Conservation (phyloP, 1,284 basidiomycete genomes). For the Sporisorium scitamineum region DNA sequence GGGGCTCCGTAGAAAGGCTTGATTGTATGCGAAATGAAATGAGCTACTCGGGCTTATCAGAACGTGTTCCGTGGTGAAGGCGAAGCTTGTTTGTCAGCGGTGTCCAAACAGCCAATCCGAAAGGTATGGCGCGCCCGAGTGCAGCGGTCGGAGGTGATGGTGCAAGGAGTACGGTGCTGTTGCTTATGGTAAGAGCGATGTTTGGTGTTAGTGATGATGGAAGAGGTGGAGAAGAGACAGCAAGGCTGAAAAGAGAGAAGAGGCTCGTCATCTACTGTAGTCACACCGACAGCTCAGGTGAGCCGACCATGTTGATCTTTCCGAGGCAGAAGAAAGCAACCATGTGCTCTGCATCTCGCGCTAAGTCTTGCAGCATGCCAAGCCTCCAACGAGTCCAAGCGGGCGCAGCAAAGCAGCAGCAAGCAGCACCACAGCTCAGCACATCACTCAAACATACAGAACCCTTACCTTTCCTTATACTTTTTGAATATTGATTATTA, state of each 20-base stretch:
- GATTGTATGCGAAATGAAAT: constrained; percentile 3
- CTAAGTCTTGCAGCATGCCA: neutral
- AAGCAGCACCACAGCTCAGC: neutral
- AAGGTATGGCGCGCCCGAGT: neutral
- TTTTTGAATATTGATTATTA: too few relatives aligned
- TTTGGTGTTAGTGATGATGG: neutral
- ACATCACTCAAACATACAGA: neutral
- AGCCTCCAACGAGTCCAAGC: neutral
- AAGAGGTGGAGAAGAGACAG: neutral
- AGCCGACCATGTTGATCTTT: neutral
- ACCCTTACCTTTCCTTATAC: too few relatives aligned
- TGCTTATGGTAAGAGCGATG: neutral
- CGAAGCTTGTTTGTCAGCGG: neutral
- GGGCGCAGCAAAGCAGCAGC: neutral
- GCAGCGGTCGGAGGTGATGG: neutral
- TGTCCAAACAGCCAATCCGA: neutral
- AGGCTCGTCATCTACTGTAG: neutral
- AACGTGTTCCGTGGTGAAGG: neutral
- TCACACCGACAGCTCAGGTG: neutral
- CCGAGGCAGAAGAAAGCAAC: neutral
- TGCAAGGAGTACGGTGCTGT: neutral
- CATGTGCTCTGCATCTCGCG: too few relatives aligned
- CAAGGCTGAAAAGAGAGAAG: neutral
- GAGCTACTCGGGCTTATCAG: neutral
- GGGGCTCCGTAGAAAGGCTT: constrained; percentile 1